Percentiles rank a stretch among this genome's conserved stretches.
phyloP scores from a whole-genome alignment of 1,139 yeast species.

The Scheffersomyces cryptocercus region DNA sequence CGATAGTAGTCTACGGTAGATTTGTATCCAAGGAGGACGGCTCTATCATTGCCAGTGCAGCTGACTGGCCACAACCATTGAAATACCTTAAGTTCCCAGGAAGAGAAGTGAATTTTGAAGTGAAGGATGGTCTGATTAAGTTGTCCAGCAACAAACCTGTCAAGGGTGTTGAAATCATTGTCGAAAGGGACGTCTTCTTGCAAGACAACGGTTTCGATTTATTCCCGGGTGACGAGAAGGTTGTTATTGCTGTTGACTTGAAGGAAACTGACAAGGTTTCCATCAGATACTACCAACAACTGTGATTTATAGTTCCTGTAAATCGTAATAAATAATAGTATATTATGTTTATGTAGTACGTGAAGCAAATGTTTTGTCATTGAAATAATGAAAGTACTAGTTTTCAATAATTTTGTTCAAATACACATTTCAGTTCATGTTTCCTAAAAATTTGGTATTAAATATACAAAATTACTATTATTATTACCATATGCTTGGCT shows the following conservation, averaged over 20 bases:
- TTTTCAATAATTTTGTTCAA: too few species aligned
- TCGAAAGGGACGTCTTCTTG: conserved; percentile 20
- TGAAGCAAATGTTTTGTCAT: too few species aligned
- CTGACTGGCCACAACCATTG: conserved; percentile 58
- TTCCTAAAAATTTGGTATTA: too few species aligned
- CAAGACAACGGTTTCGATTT: conserved; percentile 48
- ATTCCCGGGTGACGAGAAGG: conserved; percentile 34
- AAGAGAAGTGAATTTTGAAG: conserved; percentile 1
- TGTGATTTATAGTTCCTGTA: neutral
- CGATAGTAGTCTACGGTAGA: conserved; percentile 22
- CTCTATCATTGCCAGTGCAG: conserved; percentile 29
- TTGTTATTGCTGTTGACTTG: conserved; percentile 5
- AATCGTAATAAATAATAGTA: too few species aligned
- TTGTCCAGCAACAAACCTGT: conserved; percentile 36
- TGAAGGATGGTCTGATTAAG: conserved; percentile 1
- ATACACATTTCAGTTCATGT: too few species aligned
- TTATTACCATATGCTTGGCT: too few species aligned
- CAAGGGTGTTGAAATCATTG: conserved; percentile 36
- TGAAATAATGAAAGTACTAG: too few species aligned
- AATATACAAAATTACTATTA: too few species aligned
- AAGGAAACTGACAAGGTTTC: conserved; percentile 2
- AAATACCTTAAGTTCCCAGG: conserved; percentile 32
- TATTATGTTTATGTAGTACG: too few species aligned
- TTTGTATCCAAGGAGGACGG: conserved; percentile 14
- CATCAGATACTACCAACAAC: conserved; percentile 4